Conservation (phyloP, 768 basidiomycete species). For the Calocybe gangraenosa region DNA sequence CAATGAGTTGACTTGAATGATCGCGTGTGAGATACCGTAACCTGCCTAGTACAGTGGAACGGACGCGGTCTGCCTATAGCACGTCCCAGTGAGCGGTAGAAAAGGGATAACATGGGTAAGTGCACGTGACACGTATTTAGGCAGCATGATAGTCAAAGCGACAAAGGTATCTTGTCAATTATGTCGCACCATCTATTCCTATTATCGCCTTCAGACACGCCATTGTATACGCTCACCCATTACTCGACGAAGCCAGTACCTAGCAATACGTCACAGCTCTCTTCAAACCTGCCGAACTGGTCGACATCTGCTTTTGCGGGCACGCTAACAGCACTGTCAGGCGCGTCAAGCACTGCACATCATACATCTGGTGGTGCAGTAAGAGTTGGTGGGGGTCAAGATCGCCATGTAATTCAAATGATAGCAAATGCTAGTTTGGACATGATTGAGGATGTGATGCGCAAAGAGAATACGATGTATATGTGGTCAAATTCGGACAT, state of each 20-base stretch:
- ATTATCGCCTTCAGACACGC: constrained; percentile 83
- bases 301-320: constrained; percentile 90
- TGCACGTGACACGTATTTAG: constrained; percentile 15
- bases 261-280: constrained; percentile 59
- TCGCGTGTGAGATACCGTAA: constrained; percentile 2
- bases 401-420: constrained; percentile 97
- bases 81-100: constrained; percentile 7
- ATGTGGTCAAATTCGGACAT: constrained; percentile 23
- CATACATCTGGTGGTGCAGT: constrained; percentile 61
- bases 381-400: constrained; percentile 76
- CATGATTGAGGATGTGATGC: constrained; percentile 89
- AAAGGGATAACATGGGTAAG: constrained; percentile 6
- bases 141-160: too few species aligned
- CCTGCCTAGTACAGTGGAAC: neutral
- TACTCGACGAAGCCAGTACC: constrained; percentile 71
- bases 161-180: constrained; percentile 6
- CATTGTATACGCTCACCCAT: constrained; percentile 79
- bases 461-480: constrained; percentile 76
- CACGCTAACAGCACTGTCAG: constrained; percentile 81
- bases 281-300: constrained; percentile 85
- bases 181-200: constrained; percentile 90
- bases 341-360: constrained; percentile 74
- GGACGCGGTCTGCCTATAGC: constrained; percentile 1
- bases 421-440: constrained; percentile 97
- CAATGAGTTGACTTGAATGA: constrained; percentile 13